phyloP scores from a whole-genome alignment of 345 rosid genomes.

The Boechera retrofracta region DNA sequence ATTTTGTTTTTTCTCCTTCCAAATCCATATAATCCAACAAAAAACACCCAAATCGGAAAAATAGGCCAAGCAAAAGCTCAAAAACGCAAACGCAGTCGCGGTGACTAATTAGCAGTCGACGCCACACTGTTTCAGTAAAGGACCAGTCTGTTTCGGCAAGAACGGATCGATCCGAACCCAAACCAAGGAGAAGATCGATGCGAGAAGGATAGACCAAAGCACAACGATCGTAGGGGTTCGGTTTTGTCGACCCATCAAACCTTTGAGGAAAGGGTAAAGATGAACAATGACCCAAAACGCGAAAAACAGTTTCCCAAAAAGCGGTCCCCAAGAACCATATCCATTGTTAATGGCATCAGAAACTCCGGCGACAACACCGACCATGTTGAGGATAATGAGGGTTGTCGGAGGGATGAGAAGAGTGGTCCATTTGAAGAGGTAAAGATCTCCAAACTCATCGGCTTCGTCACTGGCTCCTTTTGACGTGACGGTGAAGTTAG shows the following conservation, averaged over 20 bases:
- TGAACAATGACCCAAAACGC: conserved; percentile 95
- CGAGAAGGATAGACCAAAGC: conserved; percentile 84
- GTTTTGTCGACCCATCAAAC: conserved; percentile 93
- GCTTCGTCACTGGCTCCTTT: conserved; percentile 68
- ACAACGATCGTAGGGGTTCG: conserved; percentile 95
- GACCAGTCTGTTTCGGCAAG: conserved; percentile 90
- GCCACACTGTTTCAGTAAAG: conserved; percentile 87
- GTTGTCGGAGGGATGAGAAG: conserved; percentile 97
- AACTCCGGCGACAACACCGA: conserved; percentile 88
- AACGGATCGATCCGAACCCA: conserved; percentile 99
- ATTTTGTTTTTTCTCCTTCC: not conserved
- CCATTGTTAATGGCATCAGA: conserved; percentile 92
- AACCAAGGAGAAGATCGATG: conserved; percentile 87
- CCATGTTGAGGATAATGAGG: conserved; percentile 88
- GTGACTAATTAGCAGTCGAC: conserved; percentile 67
- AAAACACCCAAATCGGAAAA: conserved; percentile 10
- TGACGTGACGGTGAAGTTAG: conserved; percentile 93
- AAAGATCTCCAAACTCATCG: conserved; percentile 86
- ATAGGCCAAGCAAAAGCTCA: conserved; percentile 5
- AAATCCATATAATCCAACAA: conserved; percentile 17
- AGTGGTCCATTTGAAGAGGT: conserved; percentile 97
- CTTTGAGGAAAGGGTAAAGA: conserved; percentile 96
- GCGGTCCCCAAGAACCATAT: conserved; percentile 88
- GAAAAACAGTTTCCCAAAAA: conserved; percentile 90
- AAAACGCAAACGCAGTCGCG: conserved; percentile 33